These are phyloP conservation scores for Potentilla sterilis DNA, from an alignment of 306 rosid species.

Conservation along the genomic window DNA sequence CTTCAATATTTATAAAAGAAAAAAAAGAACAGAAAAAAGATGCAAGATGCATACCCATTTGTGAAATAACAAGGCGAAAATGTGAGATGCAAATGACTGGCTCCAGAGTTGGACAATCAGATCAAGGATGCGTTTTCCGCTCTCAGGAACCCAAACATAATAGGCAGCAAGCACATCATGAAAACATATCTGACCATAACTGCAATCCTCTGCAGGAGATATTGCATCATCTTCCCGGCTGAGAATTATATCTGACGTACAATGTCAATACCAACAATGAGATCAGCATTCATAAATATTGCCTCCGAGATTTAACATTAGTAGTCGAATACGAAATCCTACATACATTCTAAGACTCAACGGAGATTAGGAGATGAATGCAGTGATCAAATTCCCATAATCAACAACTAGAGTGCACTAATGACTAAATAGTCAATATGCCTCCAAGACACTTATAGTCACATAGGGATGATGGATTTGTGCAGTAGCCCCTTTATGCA, in stretches of 20 bases:
- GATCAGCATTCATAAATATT: slow-evolving; percentile 12
- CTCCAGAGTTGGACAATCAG: slow-evolving; percentile 94
- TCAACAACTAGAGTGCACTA: not conserved
- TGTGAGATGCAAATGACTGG: slow-evolving; percentile 94
- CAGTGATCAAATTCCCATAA: not conserved
- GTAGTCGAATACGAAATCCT: not conserved
- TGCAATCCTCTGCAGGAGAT: slow-evolving; percentile 49
- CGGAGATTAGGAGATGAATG: not conserved
- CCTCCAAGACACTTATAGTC: not conserved
- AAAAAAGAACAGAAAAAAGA: not conserved
- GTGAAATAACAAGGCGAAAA: slow-evolving; percentile 84
- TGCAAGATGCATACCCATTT: slow-evolving; percentile 75
- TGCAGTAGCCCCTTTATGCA: not conserved
- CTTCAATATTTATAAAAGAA: not conserved
- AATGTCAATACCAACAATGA: slow-evolving; percentile 22
- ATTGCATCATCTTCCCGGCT: slow-evolving; percentile 72
- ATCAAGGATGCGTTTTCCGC: slow-evolving; percentile 81
- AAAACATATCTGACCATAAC: slow-evolving; percentile 59
- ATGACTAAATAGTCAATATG: not conserved
- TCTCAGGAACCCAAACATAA: slow-evolving; percentile 69
- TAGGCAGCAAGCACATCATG: slow-evolving; percentile 92
- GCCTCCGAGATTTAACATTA: slow-evolving; percentile 11
- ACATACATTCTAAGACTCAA: slow-evolving; percentile 10
- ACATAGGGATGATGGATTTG: no score
- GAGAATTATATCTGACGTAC: slow-evolving; percentile 62